Base-by-base conservation (phyloP, 208 protist species). In the Crithidia sp. region DNA sequence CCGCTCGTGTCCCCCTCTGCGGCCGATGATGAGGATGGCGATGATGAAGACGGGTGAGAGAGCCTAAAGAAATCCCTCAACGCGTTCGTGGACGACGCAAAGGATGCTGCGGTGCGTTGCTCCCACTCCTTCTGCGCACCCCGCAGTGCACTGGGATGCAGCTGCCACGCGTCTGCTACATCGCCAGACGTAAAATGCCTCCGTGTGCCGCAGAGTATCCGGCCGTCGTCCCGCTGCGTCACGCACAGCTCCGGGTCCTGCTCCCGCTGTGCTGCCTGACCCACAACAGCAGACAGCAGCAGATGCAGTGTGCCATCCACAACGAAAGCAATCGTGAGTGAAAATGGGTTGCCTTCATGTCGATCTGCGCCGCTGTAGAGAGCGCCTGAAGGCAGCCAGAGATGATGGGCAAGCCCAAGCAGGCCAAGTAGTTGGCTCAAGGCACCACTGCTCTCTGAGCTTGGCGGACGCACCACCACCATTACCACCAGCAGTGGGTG, bases 231-330 rank as follows among this genome's bases (percentile, higher is more conserved):
- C 9, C 61, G 28, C 13, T 36, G 10, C 44, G 54, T 40, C 10
- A 86, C 37, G 2, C 81, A 55, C 41, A 91, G 54, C 67, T 85
- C 62, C 13, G 91, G 88, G 47, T 93, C 88, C 54, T 93, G 91
- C 77, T 88, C 76, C 0, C 91, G 82, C 7, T 71, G 67, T 2
- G 40, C 56, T 3, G 79, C 41, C 40, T 77, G 57, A 4, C 88
- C 91, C 0, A 79, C 78, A 9, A 86, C 84, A 0, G 82, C 85
- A 39, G 64, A 67, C 17, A 92, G 9, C 40, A 93, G 59, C 36
- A 56, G 72, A 10, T 59, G 79, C 39, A 75, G 43, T 41, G 36
- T 47, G 7, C 28, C 41, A 53, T 87, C 79, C 1, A 88, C 78
- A 17, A 88, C 76, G 14, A 80, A 72, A 3, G 90, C 82, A 47